Conservation (phyloP, 1,284 basidiomycete species). For the Melampsora abietis-canadensis region DNA sequence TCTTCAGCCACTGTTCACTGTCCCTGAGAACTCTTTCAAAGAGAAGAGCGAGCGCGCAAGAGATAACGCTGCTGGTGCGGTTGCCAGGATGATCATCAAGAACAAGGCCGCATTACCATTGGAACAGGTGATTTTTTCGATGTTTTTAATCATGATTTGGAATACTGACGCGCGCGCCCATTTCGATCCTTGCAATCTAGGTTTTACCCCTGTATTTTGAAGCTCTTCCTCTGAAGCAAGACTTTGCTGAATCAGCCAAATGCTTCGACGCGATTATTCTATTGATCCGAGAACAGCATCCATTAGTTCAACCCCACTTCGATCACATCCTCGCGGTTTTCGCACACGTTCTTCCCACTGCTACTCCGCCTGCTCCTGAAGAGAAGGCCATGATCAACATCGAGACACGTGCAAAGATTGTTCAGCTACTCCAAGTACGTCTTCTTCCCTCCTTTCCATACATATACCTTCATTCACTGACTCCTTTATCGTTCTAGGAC, state of each 20-base stretch:
- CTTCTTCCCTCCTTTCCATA: background rate
- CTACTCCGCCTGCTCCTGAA: slow-evolving; percentile 46
- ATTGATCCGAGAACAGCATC: slow-evolving; percentile 72
- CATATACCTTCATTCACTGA: background rate
- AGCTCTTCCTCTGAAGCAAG: slow-evolving; percentile 80
- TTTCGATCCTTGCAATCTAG: slow-evolving; percentile 47
- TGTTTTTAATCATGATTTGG: background rate
- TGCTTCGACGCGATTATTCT: slow-evolving; percentile 84
- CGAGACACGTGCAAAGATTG: slow-evolving; percentile 70
- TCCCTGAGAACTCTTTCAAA: slow-evolving; percentile 62
- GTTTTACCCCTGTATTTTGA: slow-evolving; percentile 79
- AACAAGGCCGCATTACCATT: slow-evolving; percentile 79
- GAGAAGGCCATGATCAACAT: slow-evolving; percentile 68
- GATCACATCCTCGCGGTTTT: slow-evolving; percentile 81
- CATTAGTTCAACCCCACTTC: slow-evolving; percentile 66
- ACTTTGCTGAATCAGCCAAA: slow-evolving; percentile 72
- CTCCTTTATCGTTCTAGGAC: slow-evolving; percentile 47
- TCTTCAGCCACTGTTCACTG: slow-evolving; percentile 77
- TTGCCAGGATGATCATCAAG: slow-evolving; percentile 80
- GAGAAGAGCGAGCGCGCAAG: slow-evolving; percentile 71
- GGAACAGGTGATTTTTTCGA: slow-evolving; percentile 60
- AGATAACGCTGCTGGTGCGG: slow-evolving; percentile 92
- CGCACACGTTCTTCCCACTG: slow-evolving; percentile 67
- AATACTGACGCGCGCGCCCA: too few relatives aligned
- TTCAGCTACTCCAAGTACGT: slow-evolving; percentile 64